phyloP scores from a whole-genome alignment of 257 asterid genomes.

The Nyctanthes arbortristis region DNA sequence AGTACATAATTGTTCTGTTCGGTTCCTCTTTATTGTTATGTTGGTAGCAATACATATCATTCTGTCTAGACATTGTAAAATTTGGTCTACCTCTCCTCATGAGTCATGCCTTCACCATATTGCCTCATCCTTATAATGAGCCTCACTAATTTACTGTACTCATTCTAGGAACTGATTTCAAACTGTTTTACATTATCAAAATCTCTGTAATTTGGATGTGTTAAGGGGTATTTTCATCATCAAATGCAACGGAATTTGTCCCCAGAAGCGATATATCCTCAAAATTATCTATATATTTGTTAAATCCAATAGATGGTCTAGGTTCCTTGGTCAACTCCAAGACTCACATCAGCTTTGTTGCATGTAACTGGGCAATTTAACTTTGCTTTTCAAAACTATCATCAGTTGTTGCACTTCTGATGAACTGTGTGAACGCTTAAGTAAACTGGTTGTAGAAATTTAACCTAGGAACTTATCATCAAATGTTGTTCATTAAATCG shows the following conservation, averaged over 20 bases:
- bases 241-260: not conserved
- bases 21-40: too few species aligned
- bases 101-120: too few species aligned
- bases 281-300: not conserved
- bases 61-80: too few species aligned
- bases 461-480: not conserved
- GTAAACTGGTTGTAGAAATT: not conserved
- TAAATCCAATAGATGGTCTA: not conserved
- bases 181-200: not conserved
- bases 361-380: not conserved
- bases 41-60: too few species aligned
- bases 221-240: not conserved
- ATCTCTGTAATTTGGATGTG: not conserved
- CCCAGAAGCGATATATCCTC: too few species aligned
- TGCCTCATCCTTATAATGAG: too few species aligned
- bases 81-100: too few species aligned
- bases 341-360: not conserved
- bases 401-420: not conserved
- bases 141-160: not conserved
- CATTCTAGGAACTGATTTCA: not conserved
- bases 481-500: not conserved
- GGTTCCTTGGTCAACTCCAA: not conserved
- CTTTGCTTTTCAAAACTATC: not conserved
- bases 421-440: not conserved
- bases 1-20: too few species aligned